These are phyloP conservation scores for Ophiostoma montium DNA, from an alignment of 2,329 filamentous ascomycete genomes.

Conservation along the genomic window DNA sequence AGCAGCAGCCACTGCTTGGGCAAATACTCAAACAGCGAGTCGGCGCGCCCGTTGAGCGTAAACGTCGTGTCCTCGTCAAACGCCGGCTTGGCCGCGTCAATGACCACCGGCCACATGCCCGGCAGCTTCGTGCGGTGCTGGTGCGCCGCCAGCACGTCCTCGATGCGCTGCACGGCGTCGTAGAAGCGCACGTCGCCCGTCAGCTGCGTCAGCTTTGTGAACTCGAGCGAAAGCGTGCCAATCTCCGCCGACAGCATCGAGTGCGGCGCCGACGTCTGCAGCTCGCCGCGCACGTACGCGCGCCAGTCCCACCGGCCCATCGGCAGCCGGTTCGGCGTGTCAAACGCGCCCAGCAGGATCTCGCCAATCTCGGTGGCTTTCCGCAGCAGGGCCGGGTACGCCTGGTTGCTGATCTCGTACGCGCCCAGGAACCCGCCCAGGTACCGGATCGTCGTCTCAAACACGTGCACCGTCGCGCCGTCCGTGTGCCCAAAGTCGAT, in stretches of 20 bases:
- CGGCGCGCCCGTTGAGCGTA: constrained; percentile 40
- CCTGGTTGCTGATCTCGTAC: constrained; percentile 48
- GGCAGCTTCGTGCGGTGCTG: constrained; percentile 42
- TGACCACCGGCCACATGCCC: constrained; percentile 46
- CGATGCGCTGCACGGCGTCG: constrained; percentile 45
- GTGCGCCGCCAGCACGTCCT: constrained; percentile 36
- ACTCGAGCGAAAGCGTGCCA: constrained; percentile 46
- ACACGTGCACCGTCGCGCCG: constrained; percentile 43
- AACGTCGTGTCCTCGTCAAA: constrained; percentile 41
- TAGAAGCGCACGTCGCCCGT: constrained; percentile 47
- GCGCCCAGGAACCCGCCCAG: constrained; percentile 56
- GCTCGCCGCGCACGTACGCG: constrained; percentile 26
- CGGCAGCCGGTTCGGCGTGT: constrained; percentile 56
- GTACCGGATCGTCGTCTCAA: constrained; percentile 60
- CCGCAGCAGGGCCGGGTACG: constrained; percentile 36
- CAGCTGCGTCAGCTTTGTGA: constrained; percentile 50
- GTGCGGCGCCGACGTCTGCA: constrained; percentile 29
- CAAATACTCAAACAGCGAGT: constrained; percentile 51
- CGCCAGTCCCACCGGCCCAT: constrained; percentile 43
- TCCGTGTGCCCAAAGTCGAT: constrained; percentile 48
- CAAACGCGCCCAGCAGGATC: constrained; percentile 51
- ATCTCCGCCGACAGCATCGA: constrained; percentile 32
- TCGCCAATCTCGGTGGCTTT: constrained; percentile 52
- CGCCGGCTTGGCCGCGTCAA: constrained; percentile 39
- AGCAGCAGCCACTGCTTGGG: constrained; percentile 52